These are phyloP conservation scores for Cucumis variabilis DNA, from an alignment of 331 rosid genomes.

Conservation along the genomic window DNA sequence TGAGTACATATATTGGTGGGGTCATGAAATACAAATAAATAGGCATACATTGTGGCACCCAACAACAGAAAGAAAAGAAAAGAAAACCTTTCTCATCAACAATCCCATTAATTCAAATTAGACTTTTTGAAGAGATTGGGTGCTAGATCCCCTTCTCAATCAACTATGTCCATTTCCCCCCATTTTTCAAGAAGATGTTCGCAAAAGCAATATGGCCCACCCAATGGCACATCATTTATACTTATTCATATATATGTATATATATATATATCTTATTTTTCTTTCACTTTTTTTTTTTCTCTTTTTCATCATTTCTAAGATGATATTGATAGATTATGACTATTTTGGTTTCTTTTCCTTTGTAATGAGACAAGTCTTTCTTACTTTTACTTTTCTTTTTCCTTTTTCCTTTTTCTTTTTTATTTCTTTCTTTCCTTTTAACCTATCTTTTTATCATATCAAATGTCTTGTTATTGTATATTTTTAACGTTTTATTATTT, in stretches of 20 bases:
- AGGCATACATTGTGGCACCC: background rate
- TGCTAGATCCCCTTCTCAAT: slow-evolving; percentile 4
- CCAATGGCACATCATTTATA: background rate
- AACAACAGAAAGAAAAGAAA: too few species aligned
- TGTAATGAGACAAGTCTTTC: background rate
- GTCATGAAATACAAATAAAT: background rate
- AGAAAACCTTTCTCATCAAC: background rate
- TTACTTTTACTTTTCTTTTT: background rate
- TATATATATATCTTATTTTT: too few species aligned
- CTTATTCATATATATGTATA: too few species aligned
- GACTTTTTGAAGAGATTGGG: background rate
- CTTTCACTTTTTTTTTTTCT: background rate
- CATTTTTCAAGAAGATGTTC: slow-evolving; percentile 12
- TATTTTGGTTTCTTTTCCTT: background rate
- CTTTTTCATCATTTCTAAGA: background rate
- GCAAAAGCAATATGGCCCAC: background rate
- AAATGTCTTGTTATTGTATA: background rate
- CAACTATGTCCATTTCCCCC: slow-evolving; percentile 20
- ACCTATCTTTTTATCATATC: background rate
- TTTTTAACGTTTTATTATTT: background rate
- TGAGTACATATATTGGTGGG: background rate
- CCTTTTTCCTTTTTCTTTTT: background rate
- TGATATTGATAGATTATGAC: slow-evolving; percentile 7
- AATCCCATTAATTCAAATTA: slow-evolving; percentile 15
- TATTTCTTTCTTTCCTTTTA: background rate